These are phyloP conservation scores for Pistacia atlantica DNA, from an alignment of 345 rosid genomes.

Conservation along the genomic window DNA sequence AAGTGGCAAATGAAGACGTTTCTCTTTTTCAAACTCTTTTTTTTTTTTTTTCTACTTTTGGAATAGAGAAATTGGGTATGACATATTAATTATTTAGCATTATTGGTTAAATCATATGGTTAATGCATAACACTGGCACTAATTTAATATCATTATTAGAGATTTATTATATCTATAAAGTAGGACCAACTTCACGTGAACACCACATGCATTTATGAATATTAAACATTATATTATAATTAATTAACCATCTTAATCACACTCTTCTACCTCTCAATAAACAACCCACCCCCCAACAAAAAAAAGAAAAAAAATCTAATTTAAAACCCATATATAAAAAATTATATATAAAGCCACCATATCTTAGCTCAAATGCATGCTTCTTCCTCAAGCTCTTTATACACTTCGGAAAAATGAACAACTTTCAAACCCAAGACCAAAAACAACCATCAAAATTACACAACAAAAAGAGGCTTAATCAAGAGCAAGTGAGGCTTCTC, in stretches of 20 bases:
- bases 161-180: not conserved
- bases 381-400: not conserved
- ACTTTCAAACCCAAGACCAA: conserved; percentile 21
- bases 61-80: no score
- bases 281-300: not conserved
- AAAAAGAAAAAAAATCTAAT: not conserved
- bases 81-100: no score
- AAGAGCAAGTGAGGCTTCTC: conserved; percentile 68
- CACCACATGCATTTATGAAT: conserved; percentile 2
- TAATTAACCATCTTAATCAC: not conserved
- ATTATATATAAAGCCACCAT: conserved; percentile 7
- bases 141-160: no score
- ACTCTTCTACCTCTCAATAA: not conserved
- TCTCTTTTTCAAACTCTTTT: not conserved
- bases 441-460: conserved; percentile 20
- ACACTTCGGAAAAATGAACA: conserved; percentile 28
- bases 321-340: not conserved
- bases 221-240: not conserved
- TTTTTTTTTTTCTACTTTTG: not conserved
- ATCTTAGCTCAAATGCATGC: conserved; percentile 5
- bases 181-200: conserved; percentile 30
- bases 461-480: conserved; percentile 65
- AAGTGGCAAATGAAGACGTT: no score
- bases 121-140: no score
- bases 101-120: no score